Conservation (phyloP, 495 filamentous ascomycete genomes). For the Neurospora sublineolata region DNA sequence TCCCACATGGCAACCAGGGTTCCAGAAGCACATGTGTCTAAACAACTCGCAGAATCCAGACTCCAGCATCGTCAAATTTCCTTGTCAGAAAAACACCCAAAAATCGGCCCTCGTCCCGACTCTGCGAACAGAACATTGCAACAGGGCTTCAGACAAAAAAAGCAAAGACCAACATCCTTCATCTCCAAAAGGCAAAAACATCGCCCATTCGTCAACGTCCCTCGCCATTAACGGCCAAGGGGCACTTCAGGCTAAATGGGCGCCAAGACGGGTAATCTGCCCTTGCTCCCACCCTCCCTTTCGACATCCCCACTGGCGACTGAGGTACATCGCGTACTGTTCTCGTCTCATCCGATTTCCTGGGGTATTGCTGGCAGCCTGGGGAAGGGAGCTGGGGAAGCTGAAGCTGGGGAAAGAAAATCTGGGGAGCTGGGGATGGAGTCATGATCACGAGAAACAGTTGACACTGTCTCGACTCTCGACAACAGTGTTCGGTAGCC, state of each 20-base stretch:
- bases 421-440: not conserved
- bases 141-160: not conserved
- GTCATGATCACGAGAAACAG: not conserved
- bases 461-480: not conserved
- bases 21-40: not conserved
- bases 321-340: not conserved
- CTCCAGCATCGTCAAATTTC: not conserved
- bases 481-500: not conserved
- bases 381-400: not conserved
- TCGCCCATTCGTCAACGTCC: not conserved
- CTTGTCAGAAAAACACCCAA: not conserved
- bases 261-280: constrained; percentile 19
- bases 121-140: not conserved
- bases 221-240: not conserved
- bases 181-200: not conserved
- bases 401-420: not conserved
- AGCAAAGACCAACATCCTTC: not conserved
- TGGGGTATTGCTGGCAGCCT: not conserved
- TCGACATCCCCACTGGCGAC: not conserved
- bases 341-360: not conserved
- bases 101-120: not conserved
- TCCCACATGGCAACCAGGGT: not conserved
- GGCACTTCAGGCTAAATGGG: constrained; percentile 14
- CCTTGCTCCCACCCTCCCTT: not conserved
- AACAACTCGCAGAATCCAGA: not conserved